phyloP scores from a whole-genome alignment of 2,329 filamentous ascomycete species.

The Aspergillus unguis region DNA sequence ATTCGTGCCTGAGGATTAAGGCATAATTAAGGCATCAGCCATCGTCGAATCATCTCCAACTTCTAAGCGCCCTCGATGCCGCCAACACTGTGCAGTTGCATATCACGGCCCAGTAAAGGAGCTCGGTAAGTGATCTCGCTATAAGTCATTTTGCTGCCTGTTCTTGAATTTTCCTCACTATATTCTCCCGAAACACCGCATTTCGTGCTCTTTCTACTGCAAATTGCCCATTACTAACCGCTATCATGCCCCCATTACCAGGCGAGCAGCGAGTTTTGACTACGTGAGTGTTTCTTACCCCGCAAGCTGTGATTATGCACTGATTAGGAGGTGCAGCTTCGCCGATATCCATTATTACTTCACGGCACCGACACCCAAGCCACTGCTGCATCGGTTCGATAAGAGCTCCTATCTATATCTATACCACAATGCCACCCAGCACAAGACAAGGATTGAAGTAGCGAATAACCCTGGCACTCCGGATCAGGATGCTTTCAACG shows the following conservation, averaged over 20 bases:
- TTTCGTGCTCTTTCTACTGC: constrained; percentile 4
- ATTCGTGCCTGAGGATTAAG: constrained; percentile 5
- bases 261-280: constrained; percentile 48
- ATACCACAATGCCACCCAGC: constrained; percentile 55
- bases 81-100: constrained; percentile 20
- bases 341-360: constrained; percentile 65
- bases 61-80: constrained; percentile 21
- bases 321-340: constrained; percentile 46
- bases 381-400: constrained; percentile 61
- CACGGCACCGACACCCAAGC: constrained; percentile 52
- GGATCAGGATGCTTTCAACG: constrained; percentile 63
- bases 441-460: constrained; percentile 57
- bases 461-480: constrained; percentile 62
- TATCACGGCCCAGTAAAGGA: constrained; percentile 8
- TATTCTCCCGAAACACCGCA: background rate
- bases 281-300: constrained; percentile 38
- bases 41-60: constrained; percentile 15
- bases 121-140: constrained; percentile 15
- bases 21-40: background rate
- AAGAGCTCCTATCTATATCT: constrained; percentile 64
- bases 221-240: constrained; percentile 6
- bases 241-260: constrained; percentile 44
- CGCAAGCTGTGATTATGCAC: constrained; percentile 11
- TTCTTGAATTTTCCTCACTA: background rate
- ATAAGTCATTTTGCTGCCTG: constrained; percentile 10